A percentile compares a stretch with the other conserved stretches of the same genome.
Conservation (phyloP, 106 monocot genomes). For the Cymbidium sinense region DNA sequence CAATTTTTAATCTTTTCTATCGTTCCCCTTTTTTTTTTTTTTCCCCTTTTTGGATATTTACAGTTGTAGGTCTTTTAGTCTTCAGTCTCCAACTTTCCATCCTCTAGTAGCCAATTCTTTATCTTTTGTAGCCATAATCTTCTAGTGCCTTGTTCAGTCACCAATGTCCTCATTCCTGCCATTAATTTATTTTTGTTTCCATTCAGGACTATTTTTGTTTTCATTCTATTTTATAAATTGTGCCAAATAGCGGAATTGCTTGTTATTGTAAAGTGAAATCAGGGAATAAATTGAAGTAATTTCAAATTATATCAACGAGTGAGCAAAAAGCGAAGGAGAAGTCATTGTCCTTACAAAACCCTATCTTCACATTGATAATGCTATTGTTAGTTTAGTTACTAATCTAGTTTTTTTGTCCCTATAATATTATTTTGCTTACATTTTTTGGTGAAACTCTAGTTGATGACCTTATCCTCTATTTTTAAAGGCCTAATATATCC, state of each 20-base stretch:
- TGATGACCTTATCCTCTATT: too few species aligned
- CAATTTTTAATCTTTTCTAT: not conserved
- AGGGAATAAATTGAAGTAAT: not conserved
- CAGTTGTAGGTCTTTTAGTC: not conserved
- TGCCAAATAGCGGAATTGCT: not conserved
- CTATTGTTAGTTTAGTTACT: not conserved
- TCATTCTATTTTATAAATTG: not conserved
- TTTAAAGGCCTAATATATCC: too few species aligned
- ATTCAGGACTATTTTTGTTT: too few species aligned
- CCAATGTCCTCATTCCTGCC: too few species aligned
- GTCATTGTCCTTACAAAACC: not conserved
- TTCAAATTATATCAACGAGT: not conserved
- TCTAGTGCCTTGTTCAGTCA: not conserved
- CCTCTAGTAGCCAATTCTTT: not conserved
- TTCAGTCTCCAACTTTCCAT: not conserved
- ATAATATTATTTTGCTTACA: not conserved
- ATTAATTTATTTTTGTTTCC: too few species aligned
- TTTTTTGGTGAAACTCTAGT: too few species aligned
- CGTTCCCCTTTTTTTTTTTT: not conserved
- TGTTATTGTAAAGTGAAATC: not conserved
- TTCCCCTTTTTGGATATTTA: not conserved
- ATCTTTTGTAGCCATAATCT: not conserved
- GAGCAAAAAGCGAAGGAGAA: not conserved
- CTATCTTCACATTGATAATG: not conserved
- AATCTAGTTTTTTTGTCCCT: not conserved